These are phyloP conservation scores for Beta macrorhiza DNA, from an alignment of 179 eudicot genomes.

Conservation along the genomic window DNA sequence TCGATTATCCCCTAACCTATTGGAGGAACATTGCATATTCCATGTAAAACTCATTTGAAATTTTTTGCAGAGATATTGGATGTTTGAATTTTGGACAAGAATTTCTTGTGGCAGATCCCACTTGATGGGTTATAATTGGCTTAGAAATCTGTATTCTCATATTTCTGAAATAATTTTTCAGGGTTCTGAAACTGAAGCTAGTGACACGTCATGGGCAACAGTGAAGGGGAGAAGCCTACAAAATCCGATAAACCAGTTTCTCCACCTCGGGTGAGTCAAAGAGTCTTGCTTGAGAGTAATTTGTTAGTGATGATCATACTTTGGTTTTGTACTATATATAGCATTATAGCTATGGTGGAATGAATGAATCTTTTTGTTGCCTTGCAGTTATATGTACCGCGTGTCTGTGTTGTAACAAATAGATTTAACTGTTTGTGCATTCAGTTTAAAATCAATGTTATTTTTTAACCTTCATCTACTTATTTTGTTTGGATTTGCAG, in stretches of 20 bases:
- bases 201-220: slow-evolving; percentile 36
- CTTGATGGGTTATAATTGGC: neutral
- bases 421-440: neutral
- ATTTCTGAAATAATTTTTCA: slow-evolving; percentile 7
- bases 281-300: neutral
- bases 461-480: neutral
- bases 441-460: neutral
- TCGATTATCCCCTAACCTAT: neutral
- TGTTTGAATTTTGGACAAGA: neutral
- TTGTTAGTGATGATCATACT: neutral
- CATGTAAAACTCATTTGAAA: neutral
- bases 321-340: neutral
- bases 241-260: slow-evolving; percentile 35
- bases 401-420: neutral
- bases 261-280: slow-evolving; percentile 34
- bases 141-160: neutral
- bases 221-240: slow-evolving; percentile 40
- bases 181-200: slow-evolving; percentile 5
- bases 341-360: too few relatives aligned
- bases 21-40: neutral
- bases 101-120: neutral
- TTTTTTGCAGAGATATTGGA: neutral
- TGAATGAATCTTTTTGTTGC: neutral
- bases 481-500: slow-evolving; percentile 35
- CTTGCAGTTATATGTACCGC: neutral